Percentiles rank a stretch among this genome's conserved stretches.
Evolutionary conservation across 306 rosid genomes (phyloP).

Genomic region (Dryas alaskensis): DNA sequence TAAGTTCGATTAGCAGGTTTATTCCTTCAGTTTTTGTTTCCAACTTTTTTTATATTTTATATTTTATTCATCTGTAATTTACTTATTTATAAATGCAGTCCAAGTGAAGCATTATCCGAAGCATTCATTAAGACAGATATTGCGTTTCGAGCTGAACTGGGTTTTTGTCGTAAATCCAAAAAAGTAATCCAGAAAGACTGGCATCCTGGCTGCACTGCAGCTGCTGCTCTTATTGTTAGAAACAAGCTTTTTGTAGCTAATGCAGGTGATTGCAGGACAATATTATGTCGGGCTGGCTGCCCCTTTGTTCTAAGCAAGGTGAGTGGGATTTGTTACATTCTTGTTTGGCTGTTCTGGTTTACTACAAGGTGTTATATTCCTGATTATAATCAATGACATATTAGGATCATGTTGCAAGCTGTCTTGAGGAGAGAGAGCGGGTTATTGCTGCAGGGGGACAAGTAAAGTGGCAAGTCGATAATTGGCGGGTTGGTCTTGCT

Average conservation of each 20-base stretch:
- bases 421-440: slow-evolving; percentile 83
- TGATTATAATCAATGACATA: slow-evolving; percentile 18
- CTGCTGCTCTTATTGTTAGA: slow-evolving; percentile 60
- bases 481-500: slow-evolving; percentile 93
- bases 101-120: slow-evolving; percentile 61
- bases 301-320: slow-evolving; percentile 82
- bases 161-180: slow-evolving; percentile 60
- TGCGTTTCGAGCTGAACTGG: slow-evolving; percentile 77
- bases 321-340: slow-evolving; percentile 13
- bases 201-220: slow-evolving; percentile 97
- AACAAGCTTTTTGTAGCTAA: slow-evolving; percentile 82
- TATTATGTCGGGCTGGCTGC: slow-evolving; percentile 72
- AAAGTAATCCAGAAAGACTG: slow-evolving; percentile 68
- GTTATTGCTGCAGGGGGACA: slow-evolving; percentile 65
- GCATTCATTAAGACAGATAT: slow-evolving; percentile 74
- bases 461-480: slow-evolving; percentile 88
- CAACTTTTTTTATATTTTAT: not conserved
- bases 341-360: slow-evolving; percentile 9
- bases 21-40: slow-evolving; percentile 3
- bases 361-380: not conserved
- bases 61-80: slow-evolving; percentile 12
- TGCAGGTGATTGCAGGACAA: slow-evolving; percentile 86
- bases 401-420: slow-evolving; percentile 94
- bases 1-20: slow-evolving; percentile 47
- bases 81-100: slow-evolving; percentile 44